These are phyloP conservation scores for Mycena venus DNA, from an alignment of 768 basidiomycete species.

Conservation along the genomic window DNA sequence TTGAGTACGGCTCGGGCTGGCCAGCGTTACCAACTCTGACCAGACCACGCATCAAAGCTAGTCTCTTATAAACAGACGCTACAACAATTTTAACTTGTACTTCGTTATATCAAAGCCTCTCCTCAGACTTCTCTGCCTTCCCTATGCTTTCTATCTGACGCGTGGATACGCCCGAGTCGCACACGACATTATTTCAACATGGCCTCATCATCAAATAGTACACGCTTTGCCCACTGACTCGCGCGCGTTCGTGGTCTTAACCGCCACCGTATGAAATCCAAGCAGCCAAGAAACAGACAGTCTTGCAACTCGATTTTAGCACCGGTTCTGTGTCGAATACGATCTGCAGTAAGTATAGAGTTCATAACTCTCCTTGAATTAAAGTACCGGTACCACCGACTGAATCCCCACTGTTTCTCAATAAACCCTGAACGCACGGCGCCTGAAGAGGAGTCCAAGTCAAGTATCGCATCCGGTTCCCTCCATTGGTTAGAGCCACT, in stretches of 20 bases:
- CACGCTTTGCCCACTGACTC: neutral
- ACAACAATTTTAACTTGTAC: too few relatives aligned
- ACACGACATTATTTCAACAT: neutral
- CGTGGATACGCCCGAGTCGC: conserved; percentile 5
- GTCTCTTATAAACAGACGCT: too few relatives aligned
- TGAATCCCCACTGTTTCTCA: conserved; percentile 54
- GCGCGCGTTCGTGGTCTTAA: neutral
- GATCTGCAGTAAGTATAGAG: conserved; percentile 27
- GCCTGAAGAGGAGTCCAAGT: neutral
- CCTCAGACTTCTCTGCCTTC: neutral
- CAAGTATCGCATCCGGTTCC: conserved; percentile 26
- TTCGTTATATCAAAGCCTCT: too few relatives aligned
- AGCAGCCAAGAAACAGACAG: conserved; percentile 23
- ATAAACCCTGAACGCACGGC: conserved; percentile 6
- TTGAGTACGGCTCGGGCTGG: too few relatives aligned
- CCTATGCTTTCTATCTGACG: neutral
- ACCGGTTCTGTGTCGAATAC: conserved; percentile 17
- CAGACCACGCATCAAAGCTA: too few relatives aligned
- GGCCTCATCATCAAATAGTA: neutral
- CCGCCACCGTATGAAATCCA: neutral
- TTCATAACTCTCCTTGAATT: neutral
- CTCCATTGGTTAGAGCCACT: conserved; percentile 56
- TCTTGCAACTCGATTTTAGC: conserved; percentile 10
- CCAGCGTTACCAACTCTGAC: too few relatives aligned
- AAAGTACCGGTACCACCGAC: neutral